A percentile compares a stretch with the other conserved stretches of the same genome.
Conservation (phyloP, 768 basidiomycete genomes). For the Podaxis sp. region DNA sequence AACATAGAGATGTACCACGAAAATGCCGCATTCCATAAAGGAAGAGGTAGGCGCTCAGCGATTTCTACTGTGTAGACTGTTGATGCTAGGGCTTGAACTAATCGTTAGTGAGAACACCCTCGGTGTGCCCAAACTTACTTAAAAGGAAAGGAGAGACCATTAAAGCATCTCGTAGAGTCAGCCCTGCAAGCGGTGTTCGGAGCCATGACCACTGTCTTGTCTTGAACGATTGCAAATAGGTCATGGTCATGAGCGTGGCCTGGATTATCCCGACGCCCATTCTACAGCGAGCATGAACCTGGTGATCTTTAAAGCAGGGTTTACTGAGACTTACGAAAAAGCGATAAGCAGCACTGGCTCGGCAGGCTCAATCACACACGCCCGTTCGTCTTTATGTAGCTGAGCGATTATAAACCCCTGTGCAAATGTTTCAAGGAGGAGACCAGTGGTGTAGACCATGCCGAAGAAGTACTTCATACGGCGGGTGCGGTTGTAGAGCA, state of each 20-base stretch:
- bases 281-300: not conserved
- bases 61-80: conserved; percentile 13
- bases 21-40: conserved; percentile 16
- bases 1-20: conserved; percentile 19
- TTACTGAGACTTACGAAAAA: conserved; percentile 6
- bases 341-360: not conserved
- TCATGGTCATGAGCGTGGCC: conserved; percentile 5
- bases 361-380: not conserved
- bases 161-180: conserved; percentile 16
- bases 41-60: not conserved
- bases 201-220: conserved; percentile 8
- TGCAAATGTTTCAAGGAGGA: conserved; percentile 15
- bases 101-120: no score
- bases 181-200: conserved; percentile 9
- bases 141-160: conserved; percentile 9
- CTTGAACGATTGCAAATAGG: conserved; percentile 3
- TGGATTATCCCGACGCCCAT: not conserved
- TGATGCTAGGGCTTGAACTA: conserved; percentile 13
- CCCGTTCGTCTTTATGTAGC: not conserved
- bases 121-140: not conserved
- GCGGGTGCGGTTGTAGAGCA: conserved; percentile 20
- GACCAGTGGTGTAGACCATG: conserved; percentile 5
- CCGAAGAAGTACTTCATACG: conserved; percentile 13
- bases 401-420: conserved; percentile 9
- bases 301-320: no score